Percentiles rank a stretch among this genome's conserved stretches.
Conservation (phyloP, 2,329 filamentous ascomycete genomes). For the Penicillium paneum region DNA sequence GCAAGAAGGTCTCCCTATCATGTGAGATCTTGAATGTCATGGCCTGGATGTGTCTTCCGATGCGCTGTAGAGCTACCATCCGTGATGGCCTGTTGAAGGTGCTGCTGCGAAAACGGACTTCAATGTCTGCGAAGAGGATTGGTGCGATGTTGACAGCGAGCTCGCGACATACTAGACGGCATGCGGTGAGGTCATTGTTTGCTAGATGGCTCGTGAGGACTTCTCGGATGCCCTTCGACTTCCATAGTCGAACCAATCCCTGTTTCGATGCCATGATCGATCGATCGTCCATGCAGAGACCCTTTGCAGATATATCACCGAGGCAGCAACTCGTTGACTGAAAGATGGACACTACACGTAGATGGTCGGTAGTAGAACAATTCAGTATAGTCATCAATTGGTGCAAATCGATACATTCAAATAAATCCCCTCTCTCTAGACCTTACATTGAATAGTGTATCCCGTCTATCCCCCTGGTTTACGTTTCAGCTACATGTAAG, state of each 20-base stretch:
- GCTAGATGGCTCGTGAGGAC: constrained; percentile 32
- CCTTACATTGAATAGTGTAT: not conserved
- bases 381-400: not conserved
- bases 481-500: not conserved
- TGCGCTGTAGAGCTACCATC: constrained; percentile 67
- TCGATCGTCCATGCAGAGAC: too few species aligned
- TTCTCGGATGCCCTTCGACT: constrained; percentile 34
- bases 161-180: constrained; percentile 38
- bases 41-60: constrained; percentile 75
- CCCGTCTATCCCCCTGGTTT: not conserved
- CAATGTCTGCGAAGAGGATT: constrained; percentile 44
- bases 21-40: constrained; percentile 76
- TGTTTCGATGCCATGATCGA: constrained; percentile 11
- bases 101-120: constrained; percentile 53
- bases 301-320: not conserved
- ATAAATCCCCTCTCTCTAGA: too few species aligned
- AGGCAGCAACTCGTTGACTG: not conserved
- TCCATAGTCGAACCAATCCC: constrained; percentile 38
- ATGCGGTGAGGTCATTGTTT: constrained; percentile 32
- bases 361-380: not conserved
- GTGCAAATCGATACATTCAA: too few species aligned
- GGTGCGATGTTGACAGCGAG: constrained; percentile 34
- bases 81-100: constrained; percentile 72
- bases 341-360: too few species aligned
- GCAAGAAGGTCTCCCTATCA: constrained; percentile 72